Evolutionary conservation across 345 rosid genomes (phyloP).

Genomic region (Hibiscus trionum): DNA sequence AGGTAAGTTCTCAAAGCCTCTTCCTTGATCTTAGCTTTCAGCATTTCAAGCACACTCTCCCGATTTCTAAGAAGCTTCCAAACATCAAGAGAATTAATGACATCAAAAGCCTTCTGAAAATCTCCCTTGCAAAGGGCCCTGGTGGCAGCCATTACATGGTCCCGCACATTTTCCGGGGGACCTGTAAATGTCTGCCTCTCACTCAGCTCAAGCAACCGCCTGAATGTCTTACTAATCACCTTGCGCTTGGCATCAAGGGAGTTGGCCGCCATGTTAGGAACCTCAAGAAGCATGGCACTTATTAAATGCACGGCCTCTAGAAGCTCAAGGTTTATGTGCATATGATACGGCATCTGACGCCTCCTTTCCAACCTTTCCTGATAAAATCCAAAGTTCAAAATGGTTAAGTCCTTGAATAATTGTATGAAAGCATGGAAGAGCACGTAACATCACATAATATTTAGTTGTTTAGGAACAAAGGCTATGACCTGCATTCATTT

Average conservation of each 20-base stretch:
- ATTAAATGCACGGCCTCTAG: slow-evolving; percentile 84
- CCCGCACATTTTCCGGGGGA: slow-evolving; percentile 82
- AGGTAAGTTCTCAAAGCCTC: slow-evolving; percentile 81
- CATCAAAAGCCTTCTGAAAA: slow-evolving; percentile 53
- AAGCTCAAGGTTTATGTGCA: slow-evolving; percentile 97
- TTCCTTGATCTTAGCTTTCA: slow-evolving; percentile 73
- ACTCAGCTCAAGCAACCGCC: slow-evolving; percentile 65
- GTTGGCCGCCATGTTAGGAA: slow-evolving; percentile 85
- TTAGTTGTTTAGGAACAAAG: neutral
- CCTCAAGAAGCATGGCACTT: slow-evolving; percentile 91
- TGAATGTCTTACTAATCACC: slow-evolving; percentile 76
- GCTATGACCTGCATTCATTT: neutral
- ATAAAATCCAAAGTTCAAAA: slow-evolving; percentile 5
- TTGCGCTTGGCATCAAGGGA: slow-evolving; percentile 48
- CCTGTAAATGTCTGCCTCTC: slow-evolving; percentile 80
- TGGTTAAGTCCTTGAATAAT: neutral
- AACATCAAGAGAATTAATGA: slow-evolving; percentile 61
- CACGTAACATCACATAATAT: neutral
- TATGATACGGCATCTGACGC: slow-evolving; percentile 91
- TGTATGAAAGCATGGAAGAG: neutral
- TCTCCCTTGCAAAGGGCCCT: slow-evolving; percentile 75
- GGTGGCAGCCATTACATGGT: slow-evolving; percentile 85
- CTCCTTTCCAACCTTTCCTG: slow-evolving; percentile 91
- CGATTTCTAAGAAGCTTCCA: slow-evolving; percentile 69
- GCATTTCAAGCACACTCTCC: slow-evolving; percentile 56